A percentile compares a stretch with the other conserved stretches of the same genome.
Evolutionary conservation across 2,329 filamentous ascomycete species (phyloP).

Genomic region (Colletotrichum spaethianum): DNA sequence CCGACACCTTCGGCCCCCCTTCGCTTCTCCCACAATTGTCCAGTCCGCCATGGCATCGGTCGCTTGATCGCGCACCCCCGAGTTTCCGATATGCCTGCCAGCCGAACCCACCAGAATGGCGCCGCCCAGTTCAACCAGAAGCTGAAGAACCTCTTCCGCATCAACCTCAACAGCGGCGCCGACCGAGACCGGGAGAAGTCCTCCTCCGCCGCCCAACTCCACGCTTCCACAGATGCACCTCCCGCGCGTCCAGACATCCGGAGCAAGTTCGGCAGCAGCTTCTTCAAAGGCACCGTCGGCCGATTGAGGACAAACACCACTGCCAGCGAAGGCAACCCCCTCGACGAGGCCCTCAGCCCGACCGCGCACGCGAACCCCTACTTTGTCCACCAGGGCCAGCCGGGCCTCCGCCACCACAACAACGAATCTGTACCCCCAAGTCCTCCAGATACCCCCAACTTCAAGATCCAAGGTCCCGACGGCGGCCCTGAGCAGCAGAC

Average conservation of each 20-base stretch:
- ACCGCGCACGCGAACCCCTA: constrained; percentile 97
- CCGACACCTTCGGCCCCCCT: constrained; percentile 34
- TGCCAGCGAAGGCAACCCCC: constrained; percentile 90
- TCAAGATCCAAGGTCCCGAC: constrained; percentile 79
- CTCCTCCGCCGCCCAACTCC: constrained; percentile 53
- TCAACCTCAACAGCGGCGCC: constrained; percentile 65
- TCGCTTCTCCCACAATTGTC: constrained; percentile 35
- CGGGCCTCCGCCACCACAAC: constrained; percentile 93
- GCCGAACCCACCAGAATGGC: constrained; percentile 65
- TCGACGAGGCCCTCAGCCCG: constrained; percentile 91
- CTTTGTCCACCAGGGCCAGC: constrained; percentile 95
- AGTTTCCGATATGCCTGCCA: constrained; percentile 61
- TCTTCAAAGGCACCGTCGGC: constrained; percentile 87
- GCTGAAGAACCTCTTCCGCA: constrained; percentile 80
- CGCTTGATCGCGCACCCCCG: constrained; percentile 44
- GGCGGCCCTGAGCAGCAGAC: constrained; percentile 76
- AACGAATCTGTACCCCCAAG: constrained; percentile 93
- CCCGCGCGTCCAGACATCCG: constrained; percentile 56
- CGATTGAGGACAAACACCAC: constrained; percentile 92
- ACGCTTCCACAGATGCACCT: constrained; percentile 59
- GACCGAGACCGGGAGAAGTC: constrained; percentile 49
- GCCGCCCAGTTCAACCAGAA: constrained; percentile 76
- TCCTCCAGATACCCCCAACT: constrained; percentile 88
- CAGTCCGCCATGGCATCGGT: constrained; percentile 56
- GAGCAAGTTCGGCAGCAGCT: constrained; percentile 84